These are phyloP conservation scores for Pelargonium australe DNA, from an alignment of 441 rosid genomes.

Conservation along the genomic window DNA sequence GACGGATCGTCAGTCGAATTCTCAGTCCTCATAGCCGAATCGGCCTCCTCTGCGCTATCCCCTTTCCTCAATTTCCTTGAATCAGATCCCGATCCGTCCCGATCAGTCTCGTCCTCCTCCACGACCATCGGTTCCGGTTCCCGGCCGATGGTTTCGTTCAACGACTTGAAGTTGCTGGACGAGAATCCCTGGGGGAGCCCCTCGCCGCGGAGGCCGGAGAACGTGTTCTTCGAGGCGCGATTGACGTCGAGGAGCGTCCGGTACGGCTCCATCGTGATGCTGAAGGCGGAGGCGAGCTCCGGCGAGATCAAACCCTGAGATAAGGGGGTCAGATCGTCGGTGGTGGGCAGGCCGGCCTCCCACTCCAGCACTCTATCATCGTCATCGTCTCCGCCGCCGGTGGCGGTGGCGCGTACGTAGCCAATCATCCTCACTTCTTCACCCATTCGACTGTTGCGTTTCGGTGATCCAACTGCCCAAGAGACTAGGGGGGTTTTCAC, in stretches of 20 bases:
- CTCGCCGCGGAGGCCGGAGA: slow-evolving; percentile 44
- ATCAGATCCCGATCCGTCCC: slow-evolving; percentile 50
- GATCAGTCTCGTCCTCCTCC: slow-evolving; percentile 32
- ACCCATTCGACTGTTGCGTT: slow-evolving; percentile 36
- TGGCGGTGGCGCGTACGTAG: slow-evolving; percentile 24
- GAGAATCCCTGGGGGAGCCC: slow-evolving; percentile 27
- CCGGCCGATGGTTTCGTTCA: slow-evolving; percentile 13
- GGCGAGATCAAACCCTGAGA: slow-evolving; percentile 59
- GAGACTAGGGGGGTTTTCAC: neutral
- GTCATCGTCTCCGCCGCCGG: slow-evolving; percentile 28
- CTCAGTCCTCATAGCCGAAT: slow-evolving; percentile 36
- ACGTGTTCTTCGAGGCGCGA: slow-evolving; percentile 59
- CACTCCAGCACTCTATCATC: slow-evolving; percentile 65
- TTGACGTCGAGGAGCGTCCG: slow-evolving; percentile 55
- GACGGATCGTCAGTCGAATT: slow-evolving; percentile 24
- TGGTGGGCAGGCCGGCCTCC: slow-evolving; percentile 80
- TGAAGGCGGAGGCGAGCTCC: slow-evolving; percentile 87
- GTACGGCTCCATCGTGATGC: slow-evolving; percentile 59
- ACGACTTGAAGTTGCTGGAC: slow-evolving; percentile 37
- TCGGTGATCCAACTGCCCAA: neutral
- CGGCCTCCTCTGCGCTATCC: slow-evolving; percentile 53
- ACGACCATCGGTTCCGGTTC: slow-evolving; percentile 26
- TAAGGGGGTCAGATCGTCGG: slow-evolving; percentile 66
- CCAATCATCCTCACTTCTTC: slow-evolving; percentile 72
- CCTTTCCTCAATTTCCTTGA: slow-evolving; percentile 51